These are phyloP conservation scores for Hanseniaspora vineae DNA, from an alignment of 805 yeast genomes.

Conservation along the genomic window DNA sequence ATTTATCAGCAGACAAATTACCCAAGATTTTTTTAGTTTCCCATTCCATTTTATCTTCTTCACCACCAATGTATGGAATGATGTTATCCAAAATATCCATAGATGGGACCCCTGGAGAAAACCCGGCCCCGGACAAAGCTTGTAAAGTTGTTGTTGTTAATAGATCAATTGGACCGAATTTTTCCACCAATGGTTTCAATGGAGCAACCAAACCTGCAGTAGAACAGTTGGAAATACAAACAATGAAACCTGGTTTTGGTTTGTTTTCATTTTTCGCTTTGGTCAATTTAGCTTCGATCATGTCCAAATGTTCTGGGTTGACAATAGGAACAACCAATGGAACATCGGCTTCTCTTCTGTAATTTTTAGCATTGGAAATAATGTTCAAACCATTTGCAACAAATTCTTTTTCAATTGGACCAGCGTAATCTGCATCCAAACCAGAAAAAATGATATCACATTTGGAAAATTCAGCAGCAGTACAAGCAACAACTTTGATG, in stretches of 20 bases:
- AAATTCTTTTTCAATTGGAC: slow-evolving; percentile 78
- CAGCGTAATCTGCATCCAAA: slow-evolving; percentile 85
- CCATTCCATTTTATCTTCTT: slow-evolving; percentile 97
- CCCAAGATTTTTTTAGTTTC: slow-evolving; percentile 95
- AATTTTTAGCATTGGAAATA: slow-evolving; percentile 92
- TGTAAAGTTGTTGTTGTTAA: slow-evolving; percentile 87
- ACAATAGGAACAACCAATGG: slow-evolving; percentile 94
- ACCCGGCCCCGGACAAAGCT: slow-evolving; percentile 97
- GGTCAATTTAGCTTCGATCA: slow-evolving; percentile 46
- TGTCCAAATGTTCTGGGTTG: slow-evolving; percentile 77
- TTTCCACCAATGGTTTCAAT: slow-evolving; percentile 80
- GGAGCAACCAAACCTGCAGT: slow-evolving; percentile 98
- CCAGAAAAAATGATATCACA: slow-evolving; percentile 96
- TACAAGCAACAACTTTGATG: slow-evolving; percentile 66
- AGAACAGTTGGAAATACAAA: slow-evolving; percentile 95
- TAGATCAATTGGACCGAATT: slow-evolving; percentile 80
- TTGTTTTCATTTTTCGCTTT: slow-evolving; percentile 43
- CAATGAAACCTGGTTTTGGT: slow-evolving; percentile 64
- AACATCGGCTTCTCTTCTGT: slow-evolving; percentile 74
- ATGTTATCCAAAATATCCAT: slow-evolving; percentile 91
- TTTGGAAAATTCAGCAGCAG: slow-evolving; percentile 58
- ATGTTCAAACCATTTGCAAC: slow-evolving; percentile 71
- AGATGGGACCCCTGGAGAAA: slow-evolving; percentile 93
- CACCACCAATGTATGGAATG: slow-evolving; percentile 90
- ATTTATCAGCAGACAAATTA: slow-evolving; percentile 33